Evolutionary conservation across 495 filamentous ascomycete genomes (phyloP).

Genomic region (Rostrohypoxylon terebratum): DNA sequence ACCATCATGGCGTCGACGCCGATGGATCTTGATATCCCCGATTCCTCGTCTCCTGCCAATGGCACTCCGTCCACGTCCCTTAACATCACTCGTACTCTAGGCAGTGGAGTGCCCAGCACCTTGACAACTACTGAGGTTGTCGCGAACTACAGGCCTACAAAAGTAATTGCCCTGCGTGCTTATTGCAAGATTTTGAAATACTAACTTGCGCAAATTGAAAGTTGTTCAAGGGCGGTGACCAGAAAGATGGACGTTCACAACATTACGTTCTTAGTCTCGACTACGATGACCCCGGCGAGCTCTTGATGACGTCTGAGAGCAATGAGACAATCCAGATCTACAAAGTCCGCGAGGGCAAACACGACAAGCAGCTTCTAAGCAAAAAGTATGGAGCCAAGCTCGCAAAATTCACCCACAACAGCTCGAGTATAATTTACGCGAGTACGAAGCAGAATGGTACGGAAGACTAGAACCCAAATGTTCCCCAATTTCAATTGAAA

Average conservation of each 20-base stretch:
- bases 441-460: slow-evolving; percentile 91
- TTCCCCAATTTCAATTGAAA: not conserved
- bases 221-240: slow-evolving; percentile 59
- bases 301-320: slow-evolving; percentile 84
- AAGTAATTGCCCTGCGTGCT: slow-evolving; percentile 51
- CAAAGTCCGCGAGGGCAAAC: slow-evolving; percentile 88
- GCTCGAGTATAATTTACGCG: slow-evolving; percentile 89
- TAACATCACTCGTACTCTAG: slow-evolving; percentile 55
- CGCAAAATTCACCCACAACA: slow-evolving; percentile 91
- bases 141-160: slow-evolving; percentile 62
- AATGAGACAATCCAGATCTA: slow-evolving; percentile 97
- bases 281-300: slow-evolving; percentile 94
- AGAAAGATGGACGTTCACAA: slow-evolving; percentile 55
- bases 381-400: slow-evolving; percentile 97
- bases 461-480: slow-evolving; percentile 5
- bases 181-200: slow-evolving; percentile 10
- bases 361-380: slow-evolving; percentile 83
- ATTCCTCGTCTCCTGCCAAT: slow-evolving; percentile 50
- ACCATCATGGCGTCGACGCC: slow-evolving; percentile 62
- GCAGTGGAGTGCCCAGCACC: slow-evolving; percentile 50
- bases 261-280: slow-evolving; percentile 77
- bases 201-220: slow-evolving; percentile 35
- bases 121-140: slow-evolving; percentile 61
- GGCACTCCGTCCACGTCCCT: slow-evolving; percentile 51
- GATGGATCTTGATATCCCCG: slow-evolving; percentile 63